phyloP scores from a whole-genome alignment of 2,329 filamentous ascomycete genomes.

The Aureobasidium lini region DNA sequence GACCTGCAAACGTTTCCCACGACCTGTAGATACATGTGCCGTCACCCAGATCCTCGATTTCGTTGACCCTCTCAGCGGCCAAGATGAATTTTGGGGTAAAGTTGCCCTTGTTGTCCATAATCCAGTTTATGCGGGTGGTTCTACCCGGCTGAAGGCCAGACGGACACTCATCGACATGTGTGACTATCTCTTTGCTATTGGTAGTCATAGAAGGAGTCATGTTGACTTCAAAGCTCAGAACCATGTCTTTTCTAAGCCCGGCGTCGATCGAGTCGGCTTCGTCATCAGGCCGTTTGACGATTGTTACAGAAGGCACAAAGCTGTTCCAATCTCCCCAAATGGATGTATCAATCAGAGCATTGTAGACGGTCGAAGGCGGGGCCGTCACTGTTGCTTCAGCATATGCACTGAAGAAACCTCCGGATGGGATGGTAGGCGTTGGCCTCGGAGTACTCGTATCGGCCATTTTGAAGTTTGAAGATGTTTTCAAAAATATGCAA shows the following conservation, averaged over 20 bases:
- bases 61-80: slow-evolving; percentile 40
- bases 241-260: slow-evolving; percentile 32
- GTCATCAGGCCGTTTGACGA: slow-evolving; percentile 34
- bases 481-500: neutral
- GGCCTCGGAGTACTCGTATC: slow-evolving; percentile 18
- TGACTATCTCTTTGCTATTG: slow-evolving; percentile 29
- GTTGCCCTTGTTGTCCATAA: slow-evolving; percentile 24
- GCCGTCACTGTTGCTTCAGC: slow-evolving; percentile 32
- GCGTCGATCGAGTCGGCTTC: neutral
- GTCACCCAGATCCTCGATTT: slow-evolving; percentile 34
- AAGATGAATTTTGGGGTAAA: slow-evolving; percentile 29
- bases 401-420: slow-evolving; percentile 28
- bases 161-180: slow-evolving; percentile 26
- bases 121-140: slow-evolving; percentile 27
- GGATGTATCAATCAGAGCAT: slow-evolving; percentile 37
- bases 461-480: neutral
- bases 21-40: slow-evolving; percentile 31
- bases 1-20: slow-evolving; percentile 40
- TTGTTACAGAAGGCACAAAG: slow-evolving; percentile 39
- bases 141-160: slow-evolving; percentile 2
- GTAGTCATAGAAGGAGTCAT: slow-evolving; percentile 29
- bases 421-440: slow-evolving; percentile 24
- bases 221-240: slow-evolving; percentile 37
- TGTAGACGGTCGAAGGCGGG: slow-evolving; percentile 36
- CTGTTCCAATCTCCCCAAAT: slow-evolving; percentile 42